phyloP scores from a whole-genome alignment of 106 monocot species.

The Allium sativum region DNA sequence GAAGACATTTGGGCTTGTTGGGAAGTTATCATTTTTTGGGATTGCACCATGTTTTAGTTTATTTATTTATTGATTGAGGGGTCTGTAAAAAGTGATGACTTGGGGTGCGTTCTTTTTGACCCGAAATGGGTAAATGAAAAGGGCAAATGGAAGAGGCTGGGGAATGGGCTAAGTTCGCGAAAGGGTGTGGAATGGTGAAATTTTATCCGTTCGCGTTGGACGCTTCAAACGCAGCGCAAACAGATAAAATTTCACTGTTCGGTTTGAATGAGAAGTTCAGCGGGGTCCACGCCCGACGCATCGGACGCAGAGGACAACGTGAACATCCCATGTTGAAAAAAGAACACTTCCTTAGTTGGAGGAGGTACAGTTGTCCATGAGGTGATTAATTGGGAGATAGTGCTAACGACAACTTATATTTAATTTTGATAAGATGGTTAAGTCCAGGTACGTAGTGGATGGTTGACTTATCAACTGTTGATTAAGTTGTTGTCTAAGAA shows the following conservation, averaged over 20 bases:
- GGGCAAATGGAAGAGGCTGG: no score
- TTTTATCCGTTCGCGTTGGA: no score
- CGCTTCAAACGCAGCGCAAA: no score
- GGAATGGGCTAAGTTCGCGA: no score
- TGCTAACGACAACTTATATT: slow-evolving; percentile 67
- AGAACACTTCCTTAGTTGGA: slow-evolving; percentile 10
- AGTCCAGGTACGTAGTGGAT: slow-evolving; percentile 43
- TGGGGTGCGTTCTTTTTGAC: no score
- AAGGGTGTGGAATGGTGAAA: no score
- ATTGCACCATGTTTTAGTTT: slow-evolving; percentile 57
- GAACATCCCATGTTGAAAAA: no score
- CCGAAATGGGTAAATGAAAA: no score
- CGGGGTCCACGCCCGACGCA: no score
- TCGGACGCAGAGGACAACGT: no score
- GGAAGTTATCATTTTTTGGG: slow-evolving; percentile 59
- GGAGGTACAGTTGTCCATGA: slow-evolving; percentile 49
- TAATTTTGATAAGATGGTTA: slow-evolving; percentile 65
- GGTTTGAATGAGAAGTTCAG: no score
- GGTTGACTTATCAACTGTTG: slow-evolving; percentile 35
- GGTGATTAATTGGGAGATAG: slow-evolving; percentile 52
- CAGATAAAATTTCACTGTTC: no score
- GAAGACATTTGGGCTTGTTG: slow-evolving; percentile 56
- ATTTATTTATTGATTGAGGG: slow-evolving; percentile 67
- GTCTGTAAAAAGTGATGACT: slow-evolving; percentile 63
- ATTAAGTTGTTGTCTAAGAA: slow-evolving; percentile 70